phyloP scores from a whole-genome alignment of 2,329 filamentous ascomycete species.

The Xylariaceae sp. region DNA sequence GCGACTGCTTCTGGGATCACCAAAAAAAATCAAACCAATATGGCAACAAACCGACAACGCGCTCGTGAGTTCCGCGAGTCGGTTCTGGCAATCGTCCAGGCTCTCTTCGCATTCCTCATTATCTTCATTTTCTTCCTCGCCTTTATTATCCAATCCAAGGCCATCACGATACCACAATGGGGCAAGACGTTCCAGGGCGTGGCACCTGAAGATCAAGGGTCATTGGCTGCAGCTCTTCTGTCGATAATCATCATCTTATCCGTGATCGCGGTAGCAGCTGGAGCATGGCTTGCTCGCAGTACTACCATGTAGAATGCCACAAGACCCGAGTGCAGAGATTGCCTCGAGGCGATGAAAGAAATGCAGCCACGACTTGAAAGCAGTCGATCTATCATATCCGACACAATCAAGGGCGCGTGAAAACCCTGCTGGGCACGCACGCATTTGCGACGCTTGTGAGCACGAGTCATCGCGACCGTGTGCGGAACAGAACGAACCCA shows the following conservation, averaged over 20 bases:
- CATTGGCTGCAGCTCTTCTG: slow-evolving; percentile 13
- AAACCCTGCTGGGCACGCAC: too few relatives aligned
- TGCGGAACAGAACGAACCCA: too few relatives aligned
- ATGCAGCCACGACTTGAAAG: too few relatives aligned
- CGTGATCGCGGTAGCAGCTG: slow-evolving; percentile 10
- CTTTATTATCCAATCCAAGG: slow-evolving; percentile 16
- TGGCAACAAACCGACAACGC: slow-evolving; percentile 4
- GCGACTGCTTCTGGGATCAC: too few relatives aligned
- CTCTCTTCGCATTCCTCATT: slow-evolving; percentile 15
- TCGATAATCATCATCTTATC: slow-evolving; percentile 12
- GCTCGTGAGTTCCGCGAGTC: slow-evolving; percentile 13
- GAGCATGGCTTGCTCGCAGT: slow-evolving; percentile 7
- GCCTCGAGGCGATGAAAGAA: too few relatives aligned
- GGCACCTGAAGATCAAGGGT: slow-evolving; percentile 5
- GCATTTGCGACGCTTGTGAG: too few relatives aligned
- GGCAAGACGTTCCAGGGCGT: slow-evolving; percentile 19
- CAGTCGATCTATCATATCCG: too few relatives aligned
- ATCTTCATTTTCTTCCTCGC: slow-evolving; percentile 18
- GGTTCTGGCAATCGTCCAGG: slow-evolving; percentile 12
- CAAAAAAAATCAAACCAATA: not conserved
- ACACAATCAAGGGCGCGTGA: too few relatives aligned
- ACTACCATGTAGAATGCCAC: too few relatives aligned
- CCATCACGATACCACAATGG: slow-evolving; percentile 15
- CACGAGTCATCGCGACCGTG: too few relatives aligned
- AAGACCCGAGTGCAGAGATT: too few relatives aligned